These are phyloP conservation scores for Dicorynia guianensis DNA, from an alignment of 306 rosid species.

Conservation along the genomic window DNA sequence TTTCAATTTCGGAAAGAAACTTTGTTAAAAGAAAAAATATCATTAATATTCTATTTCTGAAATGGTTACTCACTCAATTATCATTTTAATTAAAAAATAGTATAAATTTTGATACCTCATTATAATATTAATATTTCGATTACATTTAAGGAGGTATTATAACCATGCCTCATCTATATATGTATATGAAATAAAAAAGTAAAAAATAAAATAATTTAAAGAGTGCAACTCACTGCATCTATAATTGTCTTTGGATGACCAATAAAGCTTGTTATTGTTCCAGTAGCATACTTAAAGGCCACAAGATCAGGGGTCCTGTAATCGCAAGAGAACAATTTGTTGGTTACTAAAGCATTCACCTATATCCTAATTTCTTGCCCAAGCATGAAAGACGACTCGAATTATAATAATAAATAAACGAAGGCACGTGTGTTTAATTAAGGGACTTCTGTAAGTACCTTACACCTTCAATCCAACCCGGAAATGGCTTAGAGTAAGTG, in stretches of 20 bases:
- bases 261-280: slow-evolving; percentile 39
- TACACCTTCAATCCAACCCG: slow-evolving; percentile 58
- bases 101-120: too few species aligned
- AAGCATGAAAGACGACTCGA: neutral
- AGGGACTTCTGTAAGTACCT: slow-evolving; percentile 28
- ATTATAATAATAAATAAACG: neutral
- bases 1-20: too few species aligned
- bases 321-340: neutral
- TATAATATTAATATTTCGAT: too few species aligned
- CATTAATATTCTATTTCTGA: too few species aligned
- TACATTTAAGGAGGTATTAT: too few species aligned
- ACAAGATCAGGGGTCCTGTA: slow-evolving; percentile 44
- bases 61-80: too few species aligned
- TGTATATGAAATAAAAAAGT: neutral
- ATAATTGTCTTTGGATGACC: slow-evolving; percentile 19
- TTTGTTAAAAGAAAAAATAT: too few species aligned
- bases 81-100: too few species aligned
- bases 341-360: neutral
- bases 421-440: neutral
- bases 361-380: too few species aligned
- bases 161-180: too few species aligned
- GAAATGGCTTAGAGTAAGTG: slow-evolving; percentile 50
- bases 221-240: slow-evolving; percentile 37
- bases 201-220: neutral
- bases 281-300: slow-evolving; percentile 41